A percentile compares a stretch with the other conserved stretches of the same genome.
Evolutionary conservation across 108 stramenopile species (phyloP).

Genomic region (Conticribra guillardii): DNA sequence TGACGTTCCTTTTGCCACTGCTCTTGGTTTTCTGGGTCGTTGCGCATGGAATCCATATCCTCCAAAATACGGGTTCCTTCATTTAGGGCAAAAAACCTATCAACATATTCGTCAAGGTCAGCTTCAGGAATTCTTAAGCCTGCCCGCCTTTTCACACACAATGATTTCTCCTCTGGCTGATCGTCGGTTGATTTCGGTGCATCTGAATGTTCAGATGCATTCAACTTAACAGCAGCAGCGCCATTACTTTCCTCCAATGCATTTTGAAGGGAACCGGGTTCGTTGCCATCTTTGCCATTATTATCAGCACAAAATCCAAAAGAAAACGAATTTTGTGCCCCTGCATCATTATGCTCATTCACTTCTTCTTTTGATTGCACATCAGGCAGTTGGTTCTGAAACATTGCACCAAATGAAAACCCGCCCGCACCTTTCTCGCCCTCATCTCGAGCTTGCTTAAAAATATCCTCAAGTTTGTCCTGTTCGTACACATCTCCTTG

Average conservation of each 20-base stretch:
- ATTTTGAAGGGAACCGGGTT: neutral
- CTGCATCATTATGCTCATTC: neutral
- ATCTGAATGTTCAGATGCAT: neutral
- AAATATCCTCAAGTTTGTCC: conserved; percentile 75
- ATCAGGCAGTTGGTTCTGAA: conserved; percentile 9
- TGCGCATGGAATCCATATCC: conserved; percentile 54
- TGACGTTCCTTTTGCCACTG: conserved; percentile 74
- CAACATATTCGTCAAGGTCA: conserved; percentile 54
- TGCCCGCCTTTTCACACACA: conserved; percentile 18
- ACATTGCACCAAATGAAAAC: conserved; percentile 50
- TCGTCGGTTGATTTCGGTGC: neutral
- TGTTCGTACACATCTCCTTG: conserved; percentile 66
- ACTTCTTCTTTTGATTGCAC: neutral
- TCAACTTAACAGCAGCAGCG: neutral
- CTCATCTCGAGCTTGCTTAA: conserved; percentile 66
- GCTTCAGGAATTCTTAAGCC: conserved; percentile 53
- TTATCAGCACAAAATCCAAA: conserved; percentile 57
- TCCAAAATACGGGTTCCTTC: conserved; percentile 61
- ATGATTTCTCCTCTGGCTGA: neutral
- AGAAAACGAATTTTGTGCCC: too few relatives aligned
- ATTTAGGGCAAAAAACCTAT: conserved; percentile 65
- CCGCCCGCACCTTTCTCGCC: conserved; percentile 13
- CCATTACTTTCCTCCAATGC: neutral
- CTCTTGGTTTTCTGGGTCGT: conserved; percentile 51
- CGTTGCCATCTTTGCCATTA: neutral